Base-by-base conservation (phyloP, 176 grass and related monocot genomes). In the Hsuehochloa calcarea region DNA sequence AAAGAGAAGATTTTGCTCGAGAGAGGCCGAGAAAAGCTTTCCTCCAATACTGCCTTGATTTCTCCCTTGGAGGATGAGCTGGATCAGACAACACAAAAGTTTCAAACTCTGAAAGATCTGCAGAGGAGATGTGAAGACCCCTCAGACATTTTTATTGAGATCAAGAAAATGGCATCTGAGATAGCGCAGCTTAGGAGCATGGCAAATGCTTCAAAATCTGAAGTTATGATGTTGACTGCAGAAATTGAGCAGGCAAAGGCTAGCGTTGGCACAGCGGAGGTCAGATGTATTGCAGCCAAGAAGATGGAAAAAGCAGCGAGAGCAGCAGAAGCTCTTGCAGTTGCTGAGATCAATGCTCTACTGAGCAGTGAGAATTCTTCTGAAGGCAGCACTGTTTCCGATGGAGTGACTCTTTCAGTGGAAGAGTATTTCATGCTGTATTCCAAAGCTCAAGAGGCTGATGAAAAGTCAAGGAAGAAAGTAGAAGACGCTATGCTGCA, bases 251-350 rank as follows among this genome's bases (percentile, higher is more conserved):
- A 93, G 71, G 89, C 87, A 29, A 97, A 97, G 84, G 71, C 88
- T 80, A 95, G 79, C 80, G 85, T 95, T 77, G 84, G 56, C 56
- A 93, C 85, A 14, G 87, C 91, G 56, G 95, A 97, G 72, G 72
- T 93, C 45, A 92, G 89, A 54, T 88, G 81, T 38, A 65, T 88
- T 75, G 95, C 93, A 50, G 92, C 93, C 61, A 95, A 84, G 79
- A 97, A 97, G 88, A 93, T 93, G 87, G 95, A 95, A 90, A 93
- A 95, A 79, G 95, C 95, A 17, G 91, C 92, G 25, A 91, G 77
- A 81, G 91, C 89, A 74, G 92, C 95, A 52, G 95, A 95, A 84
- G 79, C 87, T 59, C 39, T 95, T 86, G 91, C 95, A 71, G 89
- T 97, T 80, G 88, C 87, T 44, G 93, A 97, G 67, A 90, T 93